Percentiles rank a stretch among this genome's conserved stretches.
Evolutionary conservation across 2,329 filamentous ascomycete genomes (phyloP).

Genomic region (Stromatinia cepivora): DNA sequence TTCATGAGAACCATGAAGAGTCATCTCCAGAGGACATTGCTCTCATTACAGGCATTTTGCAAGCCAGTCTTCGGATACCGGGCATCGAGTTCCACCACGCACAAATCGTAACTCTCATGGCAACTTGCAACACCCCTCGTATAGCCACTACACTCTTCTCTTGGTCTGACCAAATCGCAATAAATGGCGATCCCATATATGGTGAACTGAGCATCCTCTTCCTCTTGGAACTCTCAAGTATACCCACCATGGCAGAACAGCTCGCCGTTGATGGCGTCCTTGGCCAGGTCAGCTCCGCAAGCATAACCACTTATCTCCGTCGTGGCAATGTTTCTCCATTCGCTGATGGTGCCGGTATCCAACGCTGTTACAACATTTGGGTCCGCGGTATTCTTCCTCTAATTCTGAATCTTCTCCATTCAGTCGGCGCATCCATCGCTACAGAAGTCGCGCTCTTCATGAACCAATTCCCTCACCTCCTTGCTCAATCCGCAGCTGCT

Average conservation of each 20-base stretch:
- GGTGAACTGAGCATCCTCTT: constrained; percentile 90
- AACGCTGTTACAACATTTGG: constrained; percentile 88
- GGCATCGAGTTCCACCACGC: constrained; percentile 70
- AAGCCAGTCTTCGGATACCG: constrained; percentile 78
- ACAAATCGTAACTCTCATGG: constrained; percentile 69
- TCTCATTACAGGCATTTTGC: constrained; percentile 83
- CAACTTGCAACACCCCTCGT: constrained; percentile 71
- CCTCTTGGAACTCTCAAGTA: constrained; percentile 79
- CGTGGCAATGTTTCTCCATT: constrained; percentile 73
- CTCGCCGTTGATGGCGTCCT: constrained; percentile 86
- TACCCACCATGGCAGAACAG: constrained; percentile 81
- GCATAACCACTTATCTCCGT: constrained; percentile 74
- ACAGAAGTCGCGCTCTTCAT: constrained; percentile 84
- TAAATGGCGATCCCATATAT: constrained; percentile 82
- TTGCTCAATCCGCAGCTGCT: constrained; percentile 69
- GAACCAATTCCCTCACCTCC: constrained; percentile 81
- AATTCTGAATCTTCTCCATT: constrained; percentile 81
- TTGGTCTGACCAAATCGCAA: constrained; percentile 82
- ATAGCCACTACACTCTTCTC: constrained; percentile 87
- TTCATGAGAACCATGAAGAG: constrained; percentile 71
- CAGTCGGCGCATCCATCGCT: constrained; percentile 78
- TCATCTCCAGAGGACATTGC: constrained; percentile 78
- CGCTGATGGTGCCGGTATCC: constrained; percentile 64
- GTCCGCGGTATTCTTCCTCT: constrained; percentile 82
- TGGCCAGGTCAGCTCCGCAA: constrained; percentile 75